A percentile compares a stretch with the other conserved stretches of the same genome.
These are phyloP conservation scores for Bimuria novae-zelandiae DNA, from an alignment of 2,329 filamentous ascomycete genomes.

Conservation along the genomic window DNA sequence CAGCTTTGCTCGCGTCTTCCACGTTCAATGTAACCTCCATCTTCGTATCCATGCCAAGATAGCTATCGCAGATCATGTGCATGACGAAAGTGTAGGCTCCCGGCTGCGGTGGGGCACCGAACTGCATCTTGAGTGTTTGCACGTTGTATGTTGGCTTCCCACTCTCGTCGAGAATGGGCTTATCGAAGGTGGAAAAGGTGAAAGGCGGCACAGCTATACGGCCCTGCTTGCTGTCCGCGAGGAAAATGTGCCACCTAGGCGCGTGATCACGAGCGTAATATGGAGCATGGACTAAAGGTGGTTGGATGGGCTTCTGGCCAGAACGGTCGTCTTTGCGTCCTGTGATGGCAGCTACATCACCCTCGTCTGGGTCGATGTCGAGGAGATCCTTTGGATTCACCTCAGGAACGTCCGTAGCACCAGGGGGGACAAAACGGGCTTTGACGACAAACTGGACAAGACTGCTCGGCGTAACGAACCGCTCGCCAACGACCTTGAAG, in stretches of 20 bases:
- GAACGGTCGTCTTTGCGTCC: slow-evolving; percentile 72
- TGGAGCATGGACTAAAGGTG: slow-evolving; percentile 86
- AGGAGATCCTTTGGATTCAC: slow-evolving; percentile 81
- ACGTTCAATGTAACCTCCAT: slow-evolving; percentile 88
- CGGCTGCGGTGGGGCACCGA: slow-evolving; percentile 88
- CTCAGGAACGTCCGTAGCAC: slow-evolving; percentile 72
- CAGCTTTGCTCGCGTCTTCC: slow-evolving; percentile 85
- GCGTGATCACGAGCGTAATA: slow-evolving; percentile 88
- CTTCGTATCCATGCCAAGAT: slow-evolving; percentile 91
- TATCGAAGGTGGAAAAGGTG: slow-evolving; percentile 91
- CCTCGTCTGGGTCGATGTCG: slow-evolving; percentile 90
- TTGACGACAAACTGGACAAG: slow-evolving; percentile 95
- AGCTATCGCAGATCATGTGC: slow-evolving; percentile 92
- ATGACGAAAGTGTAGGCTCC: slow-evolving; percentile 95
- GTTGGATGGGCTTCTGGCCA: slow-evolving; percentile 68
- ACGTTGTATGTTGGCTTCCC: slow-evolving; percentile 91
- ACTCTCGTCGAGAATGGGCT: slow-evolving; percentile 77
- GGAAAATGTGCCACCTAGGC: slow-evolving; percentile 91
- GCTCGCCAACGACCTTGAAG: slow-evolving; percentile 97
- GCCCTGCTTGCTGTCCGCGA: slow-evolving; percentile 90
- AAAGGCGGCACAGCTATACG: slow-evolving; percentile 97
- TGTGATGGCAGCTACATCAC: slow-evolving; percentile 83
- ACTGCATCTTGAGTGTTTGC: slow-evolving; percentile 96
- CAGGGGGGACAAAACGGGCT: slow-evolving; percentile 89
- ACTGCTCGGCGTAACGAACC: slow-evolving; percentile 86